Evolutionary conservation across 495 filamentous ascomycete genomes (phyloP).

Genomic region (Tuber borchii): DNA sequence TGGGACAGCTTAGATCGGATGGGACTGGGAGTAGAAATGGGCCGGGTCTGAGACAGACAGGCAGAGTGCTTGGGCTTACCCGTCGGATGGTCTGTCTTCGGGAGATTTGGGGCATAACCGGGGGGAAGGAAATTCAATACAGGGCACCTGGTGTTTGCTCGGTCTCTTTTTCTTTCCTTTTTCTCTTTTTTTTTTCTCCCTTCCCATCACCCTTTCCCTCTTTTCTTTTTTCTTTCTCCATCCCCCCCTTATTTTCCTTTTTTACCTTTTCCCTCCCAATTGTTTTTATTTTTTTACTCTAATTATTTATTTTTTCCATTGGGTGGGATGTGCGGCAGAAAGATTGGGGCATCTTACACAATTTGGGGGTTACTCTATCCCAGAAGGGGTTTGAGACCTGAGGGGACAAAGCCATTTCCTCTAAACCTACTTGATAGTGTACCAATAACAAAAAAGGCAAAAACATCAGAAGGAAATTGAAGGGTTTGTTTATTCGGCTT

Average conservation of each 20-base stretch:
- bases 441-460: neutral
- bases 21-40: conserved; percentile 27
- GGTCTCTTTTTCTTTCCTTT: conserved; percentile 19
- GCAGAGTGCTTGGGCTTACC: conserved; percentile 33
- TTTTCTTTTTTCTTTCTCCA: conserved; percentile 13
- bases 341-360: conserved; percentile 4
- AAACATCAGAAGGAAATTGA: conserved; percentile 1
- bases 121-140: conserved; percentile 9
- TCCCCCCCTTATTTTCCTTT: conserved; percentile 9
- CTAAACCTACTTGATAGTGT: neutral
- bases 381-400: conserved; percentile 10
- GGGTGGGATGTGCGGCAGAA: conserved; percentile 24
- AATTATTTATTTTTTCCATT: conserved; percentile 14
- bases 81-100: conserved; percentile 32
- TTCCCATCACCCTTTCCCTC: neutral
- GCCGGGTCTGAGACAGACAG: conserved; percentile 30
- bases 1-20: conserved; percentile 19
- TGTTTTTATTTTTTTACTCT: neutral
- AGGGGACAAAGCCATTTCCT: conserved; percentile 23
- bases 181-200: conserved; percentile 4
- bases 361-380: conserved; percentile 11
- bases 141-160: conserved; percentile 3
- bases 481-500: conserved; percentile 30
- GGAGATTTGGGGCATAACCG: conserved; percentile 33
- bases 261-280: conserved; percentile 1